Conservation (phyloP, 2,329 filamentous ascomycete species). For the Aureobasidium musti region DNA sequence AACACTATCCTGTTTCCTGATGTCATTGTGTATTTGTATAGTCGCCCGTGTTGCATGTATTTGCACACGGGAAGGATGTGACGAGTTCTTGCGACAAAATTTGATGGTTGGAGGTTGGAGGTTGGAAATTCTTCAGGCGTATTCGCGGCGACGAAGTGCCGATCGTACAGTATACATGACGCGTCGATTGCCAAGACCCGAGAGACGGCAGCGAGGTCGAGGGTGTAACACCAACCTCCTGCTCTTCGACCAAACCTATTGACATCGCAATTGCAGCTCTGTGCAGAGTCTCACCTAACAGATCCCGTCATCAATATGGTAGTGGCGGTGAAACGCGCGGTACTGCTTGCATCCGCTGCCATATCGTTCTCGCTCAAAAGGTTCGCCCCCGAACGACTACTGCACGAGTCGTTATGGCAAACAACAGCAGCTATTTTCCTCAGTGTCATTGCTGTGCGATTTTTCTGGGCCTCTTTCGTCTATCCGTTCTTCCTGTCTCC, state of each 20-base stretch:
- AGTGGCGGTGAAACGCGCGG: constrained; percentile 5
- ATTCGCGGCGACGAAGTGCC: not conserved
- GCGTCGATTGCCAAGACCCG: constrained; percentile 14
- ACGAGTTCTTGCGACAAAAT: too few species aligned
- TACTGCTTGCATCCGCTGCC: not conserved
- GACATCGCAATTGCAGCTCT: not conserved
- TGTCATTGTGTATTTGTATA: too few species aligned
- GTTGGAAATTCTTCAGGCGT: not conserved
- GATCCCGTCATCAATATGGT: not conserved
- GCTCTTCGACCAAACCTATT: not conserved
- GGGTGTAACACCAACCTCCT: not conserved
- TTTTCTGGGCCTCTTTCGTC: constrained; percentile 28
- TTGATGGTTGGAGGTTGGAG: too few species aligned
- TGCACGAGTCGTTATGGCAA: constrained; percentile 21
- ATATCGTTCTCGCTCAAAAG: constrained; percentile 4
- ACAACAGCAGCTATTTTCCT: not conserved
- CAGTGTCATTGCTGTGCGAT: not conserved
- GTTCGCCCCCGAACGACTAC: not conserved
- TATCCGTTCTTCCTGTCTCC: constrained; percentile 47
- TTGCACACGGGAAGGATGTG: too few species aligned
- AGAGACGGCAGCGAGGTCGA: constrained; percentile 1
- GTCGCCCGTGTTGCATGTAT: too few species aligned
- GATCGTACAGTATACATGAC: constrained; percentile 21
- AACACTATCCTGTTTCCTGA: too few species aligned
- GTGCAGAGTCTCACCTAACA: too few species aligned